Evolutionary conservation across 495 filamentous ascomycete species (phyloP).

Genomic region (Xylaria intraflava): DNA sequence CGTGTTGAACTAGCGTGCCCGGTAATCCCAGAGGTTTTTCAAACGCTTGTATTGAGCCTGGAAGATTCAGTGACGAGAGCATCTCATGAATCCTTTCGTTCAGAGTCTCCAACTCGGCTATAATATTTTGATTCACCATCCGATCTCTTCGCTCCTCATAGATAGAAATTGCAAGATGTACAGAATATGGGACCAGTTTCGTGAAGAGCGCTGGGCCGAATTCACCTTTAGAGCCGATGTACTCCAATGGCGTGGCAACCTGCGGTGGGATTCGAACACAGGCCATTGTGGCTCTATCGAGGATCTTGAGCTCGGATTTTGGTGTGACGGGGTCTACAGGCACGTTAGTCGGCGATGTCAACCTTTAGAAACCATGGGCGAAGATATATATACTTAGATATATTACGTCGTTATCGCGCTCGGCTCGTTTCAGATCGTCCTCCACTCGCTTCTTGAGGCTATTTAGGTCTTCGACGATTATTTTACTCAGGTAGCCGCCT

Average conservation of each 20-base stretch:
- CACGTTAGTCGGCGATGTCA: slow-evolving; percentile 10
- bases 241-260: slow-evolving; percentile 69
- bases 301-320: slow-evolving; percentile 77
- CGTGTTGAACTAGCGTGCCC: slow-evolving; percentile 73
- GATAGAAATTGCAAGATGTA: slow-evolving; percentile 89
- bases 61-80: slow-evolving; percentile 77
- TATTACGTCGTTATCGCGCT: slow-evolving; percentile 94
- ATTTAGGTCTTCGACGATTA: slow-evolving; percentile 74
- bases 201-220: slow-evolving; percentile 82
- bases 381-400: slow-evolving; percentile 55
- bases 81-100: slow-evolving; percentile 76
- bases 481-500: slow-evolving; percentile 70
- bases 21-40: slow-evolving; percentile 95
- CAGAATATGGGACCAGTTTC: slow-evolving; percentile 90
- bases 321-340: slow-evolving; percentile 64
- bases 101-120: slow-evolving; percentile 76
- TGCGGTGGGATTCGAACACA: slow-evolving; percentile 71
- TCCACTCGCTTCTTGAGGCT: slow-evolving; percentile 73
- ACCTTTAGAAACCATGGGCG: neutral
- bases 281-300: slow-evolving; percentile 88
- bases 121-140: slow-evolving; percentile 75
- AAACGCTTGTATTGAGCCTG: slow-evolving; percentile 86
- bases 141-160: slow-evolving; percentile 89
- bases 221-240: slow-evolving; percentile 70
- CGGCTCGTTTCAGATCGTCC: slow-evolving; percentile 84